Conservation (phyloP, 208 protist species). For the Acanthamoeba castellanii region DNA sequence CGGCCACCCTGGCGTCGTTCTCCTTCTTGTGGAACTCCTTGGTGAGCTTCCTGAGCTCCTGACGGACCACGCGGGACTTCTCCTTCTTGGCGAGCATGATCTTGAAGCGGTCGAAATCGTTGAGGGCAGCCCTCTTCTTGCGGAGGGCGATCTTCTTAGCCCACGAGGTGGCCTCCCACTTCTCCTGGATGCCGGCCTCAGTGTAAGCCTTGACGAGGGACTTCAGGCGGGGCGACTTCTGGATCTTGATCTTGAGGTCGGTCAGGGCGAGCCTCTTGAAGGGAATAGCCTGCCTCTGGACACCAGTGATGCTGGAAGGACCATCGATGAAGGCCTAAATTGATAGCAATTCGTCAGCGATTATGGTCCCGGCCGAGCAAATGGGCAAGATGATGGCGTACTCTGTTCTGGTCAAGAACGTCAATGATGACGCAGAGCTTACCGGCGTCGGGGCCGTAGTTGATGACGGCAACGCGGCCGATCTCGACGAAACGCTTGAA, state of each 20-base stretch:
- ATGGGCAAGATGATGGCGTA: not conserved
- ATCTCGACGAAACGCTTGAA: conserved; percentile 83
- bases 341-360: too few relatives aligned
- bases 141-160: conserved; percentile 75
- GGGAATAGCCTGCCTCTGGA: conserved; percentile 78
- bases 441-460: conserved; percentile 77
- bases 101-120: conserved; percentile 85
- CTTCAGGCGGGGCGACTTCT: conserved; percentile 21
- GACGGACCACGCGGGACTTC: conserved; percentile 56
- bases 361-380: not conserved
- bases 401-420: conserved; percentile 83
- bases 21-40: conserved; percentile 13
- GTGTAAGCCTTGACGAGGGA: conserved; percentile 65
- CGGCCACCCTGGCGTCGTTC: not conserved
- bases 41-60: conserved; percentile 55
- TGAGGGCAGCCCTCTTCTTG: conserved; percentile 71
- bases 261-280: conserved; percentile 82
- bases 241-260: conserved; percentile 74
- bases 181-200: conserved; percentile 37
- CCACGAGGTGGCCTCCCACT: conserved; percentile 80
- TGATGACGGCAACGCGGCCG: conserved; percentile 83
- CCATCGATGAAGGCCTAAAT: conserved; percentile 82
- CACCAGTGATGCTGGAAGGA: conserved; percentile 76
- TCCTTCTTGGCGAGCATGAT: conserved; percentile 77
- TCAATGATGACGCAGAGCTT: conserved; percentile 82